A percentile compares a stretch with the other conserved stretches of the same genome.
Conservation (phyloP, 176 grass and related monocot genomes). For the Triticum urartu region DNA sequence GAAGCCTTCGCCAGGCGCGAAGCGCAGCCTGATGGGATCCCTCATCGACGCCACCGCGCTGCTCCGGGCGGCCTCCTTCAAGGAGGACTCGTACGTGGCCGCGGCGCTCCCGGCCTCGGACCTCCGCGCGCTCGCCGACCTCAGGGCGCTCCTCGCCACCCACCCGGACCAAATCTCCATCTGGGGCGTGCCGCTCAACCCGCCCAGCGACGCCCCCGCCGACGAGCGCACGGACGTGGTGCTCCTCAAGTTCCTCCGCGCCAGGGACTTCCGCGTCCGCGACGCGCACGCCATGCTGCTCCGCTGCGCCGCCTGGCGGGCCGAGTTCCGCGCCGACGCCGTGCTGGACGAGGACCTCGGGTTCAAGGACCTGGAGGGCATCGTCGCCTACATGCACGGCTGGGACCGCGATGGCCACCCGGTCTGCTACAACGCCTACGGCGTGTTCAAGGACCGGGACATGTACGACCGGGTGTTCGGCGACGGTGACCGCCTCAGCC, state of each 20-base stretch:
- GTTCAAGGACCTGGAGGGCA: constrained; percentile 91
- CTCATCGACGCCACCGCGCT: constrained; percentile 77
- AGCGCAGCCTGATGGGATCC: constrained; percentile 72
- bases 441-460: constrained; percentile 68
- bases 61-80: constrained; percentile 68
- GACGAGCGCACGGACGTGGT: constrained; percentile 87
- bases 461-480: constrained; percentile 83
- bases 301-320: constrained; percentile 70
- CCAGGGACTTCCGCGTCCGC: constrained; percentile 76
- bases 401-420: constrained; percentile 83
- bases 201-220: background rate
- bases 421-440: constrained; percentile 95
- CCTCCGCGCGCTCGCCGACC: constrained; percentile 73
- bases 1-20: constrained; percentile 32
- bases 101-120: constrained; percentile 64
- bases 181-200: constrained; percentile 71
- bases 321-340: constrained; percentile 71
- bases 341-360: constrained; percentile 79
- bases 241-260: constrained; percentile 93
- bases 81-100: constrained; percentile 90
- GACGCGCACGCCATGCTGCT: constrained; percentile 86
- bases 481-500: constrained; percentile 67
- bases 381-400: constrained; percentile 90
- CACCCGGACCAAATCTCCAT: constrained; percentile 70
- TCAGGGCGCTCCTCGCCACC: constrained; percentile 57